These are phyloP conservation scores for Candida sp. DNA, from an alignment of 1,139 yeast species.

Conservation along the genomic window DNA sequence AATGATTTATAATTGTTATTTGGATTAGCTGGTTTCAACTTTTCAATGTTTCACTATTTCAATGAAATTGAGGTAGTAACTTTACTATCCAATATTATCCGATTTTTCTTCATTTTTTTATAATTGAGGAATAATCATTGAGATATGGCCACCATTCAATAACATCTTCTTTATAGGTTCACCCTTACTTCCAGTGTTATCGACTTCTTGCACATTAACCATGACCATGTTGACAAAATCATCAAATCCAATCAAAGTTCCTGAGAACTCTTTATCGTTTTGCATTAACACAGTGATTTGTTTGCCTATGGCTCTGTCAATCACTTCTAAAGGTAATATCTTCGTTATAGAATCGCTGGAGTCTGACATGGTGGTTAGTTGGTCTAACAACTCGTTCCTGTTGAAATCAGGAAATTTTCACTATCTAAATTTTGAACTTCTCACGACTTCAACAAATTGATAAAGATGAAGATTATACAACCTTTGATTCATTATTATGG, in stretches of 20 bases:
- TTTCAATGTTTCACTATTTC: too few relatives aligned
- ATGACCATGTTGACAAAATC: slow-evolving; percentile 93
- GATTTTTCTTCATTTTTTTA: neutral
- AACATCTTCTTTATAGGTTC: slow-evolving; percentile 64
- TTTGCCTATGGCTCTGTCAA: slow-evolving; percentile 85
- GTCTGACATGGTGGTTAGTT: slow-evolving; percentile 8
- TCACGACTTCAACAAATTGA: neutral
- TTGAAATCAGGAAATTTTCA: slow-evolving; percentile 3
- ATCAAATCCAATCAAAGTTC: slow-evolving; percentile 88
- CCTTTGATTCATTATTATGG: too few relatives aligned
- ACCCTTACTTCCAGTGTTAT: slow-evolving; percentile 20
- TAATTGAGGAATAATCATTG: slow-evolving; percentile 52
- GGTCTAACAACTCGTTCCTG: too few relatives aligned
- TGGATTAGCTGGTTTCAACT: too few relatives aligned
- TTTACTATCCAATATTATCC: too few relatives aligned
- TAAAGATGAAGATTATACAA: too few relatives aligned
- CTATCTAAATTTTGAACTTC: neutral
- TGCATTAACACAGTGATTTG: slow-evolving; percentile 76
- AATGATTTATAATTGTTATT: too few relatives aligned
- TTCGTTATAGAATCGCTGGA: neutral
- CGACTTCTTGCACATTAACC: slow-evolving; percentile 70
- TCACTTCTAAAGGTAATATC: slow-evolving; percentile 75
- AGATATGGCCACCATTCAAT: slow-evolving; percentile 83
- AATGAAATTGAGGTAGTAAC: too few relatives aligned
- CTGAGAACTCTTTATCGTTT: slow-evolving; percentile 73